Evolutionary conservation across 176 grass and related monocot genomes (phyloP).

Genomic region (Cymbopogon citratus): DNA sequence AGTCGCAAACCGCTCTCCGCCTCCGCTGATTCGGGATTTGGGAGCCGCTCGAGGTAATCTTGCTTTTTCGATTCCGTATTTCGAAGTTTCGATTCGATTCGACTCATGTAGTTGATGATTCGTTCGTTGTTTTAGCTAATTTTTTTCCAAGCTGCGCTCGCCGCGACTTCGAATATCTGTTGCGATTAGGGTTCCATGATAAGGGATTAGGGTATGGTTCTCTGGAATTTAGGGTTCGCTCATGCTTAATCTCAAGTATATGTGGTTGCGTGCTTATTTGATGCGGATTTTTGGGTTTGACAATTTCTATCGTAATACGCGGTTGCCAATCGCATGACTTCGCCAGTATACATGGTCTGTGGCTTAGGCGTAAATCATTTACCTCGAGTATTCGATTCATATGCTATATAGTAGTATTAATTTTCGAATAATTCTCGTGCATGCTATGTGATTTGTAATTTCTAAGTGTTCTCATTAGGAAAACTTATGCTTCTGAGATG

Average conservation of each 20-base stretch:
- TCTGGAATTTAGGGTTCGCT: not conserved
- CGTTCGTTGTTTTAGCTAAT: not conserved
- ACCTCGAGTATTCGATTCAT: not conserved
- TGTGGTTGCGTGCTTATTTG: not conserved
- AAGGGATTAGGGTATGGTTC: not conserved
- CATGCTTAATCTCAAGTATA: not conserved
- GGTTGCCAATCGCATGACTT: not conserved
- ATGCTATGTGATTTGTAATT: not conserved
- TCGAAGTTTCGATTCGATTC: constrained; percentile 4
- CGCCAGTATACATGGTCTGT: not conserved
- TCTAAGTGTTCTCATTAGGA: not conserved
- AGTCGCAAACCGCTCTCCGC: not conserved
- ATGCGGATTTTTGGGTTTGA: not conserved
- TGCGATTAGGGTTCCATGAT: constrained; percentile 22
- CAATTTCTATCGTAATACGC: not conserved
- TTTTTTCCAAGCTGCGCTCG: not conserved
- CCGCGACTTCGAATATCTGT: not conserved
- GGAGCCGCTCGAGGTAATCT: constrained; percentile 19
- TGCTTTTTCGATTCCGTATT: not conserved
- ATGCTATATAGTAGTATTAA: too few species aligned
- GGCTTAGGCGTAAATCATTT: not conserved
- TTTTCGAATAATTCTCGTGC: not conserved
- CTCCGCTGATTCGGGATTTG: constrained; percentile 20
- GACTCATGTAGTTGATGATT: not conserved
- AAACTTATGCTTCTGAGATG: not conserved